Base-by-base conservation (phyloP, 805 yeast genomes). In the Isabelozyma gotoi region DNA sequence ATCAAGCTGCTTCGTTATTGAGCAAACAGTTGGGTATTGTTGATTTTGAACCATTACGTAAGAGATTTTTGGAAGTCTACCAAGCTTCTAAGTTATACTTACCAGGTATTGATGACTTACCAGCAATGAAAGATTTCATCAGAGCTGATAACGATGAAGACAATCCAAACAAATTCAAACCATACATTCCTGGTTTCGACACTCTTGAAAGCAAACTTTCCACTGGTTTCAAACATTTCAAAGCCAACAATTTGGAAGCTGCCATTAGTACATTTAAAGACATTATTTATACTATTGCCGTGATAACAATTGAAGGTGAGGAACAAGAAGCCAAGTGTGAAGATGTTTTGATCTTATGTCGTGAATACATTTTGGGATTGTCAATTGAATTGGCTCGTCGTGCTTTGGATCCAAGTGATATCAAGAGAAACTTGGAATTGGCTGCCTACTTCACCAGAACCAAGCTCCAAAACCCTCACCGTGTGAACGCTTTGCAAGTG, bases 361-460 rank as follows among this genome's bases (percentile, higher is more conserved):
- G 87, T 53, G 96, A 92, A 62, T 94, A 94, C 66, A 90, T 94
- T 56, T 64, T 94, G 40, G 99, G 98, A 19, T 77, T 92, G 51
- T 85, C 96, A 17, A 88, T 94, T 50, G 99, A 94, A 67, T 76
- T 92, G 50, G 79, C 78, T 43, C 91, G 99, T 68, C 89, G 98
- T 68, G 62, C 85, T 8, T 68, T 95, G 45, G 88, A 85, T 24
- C 74, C 83, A 8, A 77, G 77, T 21, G 83, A 84, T 47, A 73
- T 85, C 43, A 85, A 89, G 65, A 85, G 98, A 50, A 91, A 89
- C 65, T 76, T 94, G 59, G 98, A 94, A 66, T 73, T 94, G 52
- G 98, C 99, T 5, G 95, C 98, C 1, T 92, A 92, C 68, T 95
- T 94, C 74, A 89, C 99, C 11, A 83, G 80, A 60, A 84, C 91